Evolutionary conservation across 2,329 filamentous ascomycete species (phyloP).

Genomic region (Fusarium mexicanum): DNA sequence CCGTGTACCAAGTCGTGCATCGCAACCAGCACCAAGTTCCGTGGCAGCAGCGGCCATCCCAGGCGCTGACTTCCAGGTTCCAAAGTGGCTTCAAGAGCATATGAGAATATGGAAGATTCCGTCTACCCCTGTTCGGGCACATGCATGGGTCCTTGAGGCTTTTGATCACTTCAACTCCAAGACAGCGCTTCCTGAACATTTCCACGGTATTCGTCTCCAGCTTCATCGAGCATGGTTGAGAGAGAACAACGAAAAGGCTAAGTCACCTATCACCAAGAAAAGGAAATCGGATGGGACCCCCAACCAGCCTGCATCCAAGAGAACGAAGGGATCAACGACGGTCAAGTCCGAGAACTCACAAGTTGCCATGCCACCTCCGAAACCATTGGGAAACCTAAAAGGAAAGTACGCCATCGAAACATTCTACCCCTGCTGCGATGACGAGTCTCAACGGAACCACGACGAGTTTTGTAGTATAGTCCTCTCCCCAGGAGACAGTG

Average conservation of each 20-base stretch:
- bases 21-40: background rate
- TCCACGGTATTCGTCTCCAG: background rate
- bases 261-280: accelerated
- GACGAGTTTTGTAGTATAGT: background rate
- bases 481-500: background rate
- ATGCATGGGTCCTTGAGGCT: background rate
- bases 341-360: background rate
- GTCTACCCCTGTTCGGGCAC: background rate
- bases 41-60: too few species aligned
- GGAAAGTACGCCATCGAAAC: background rate
- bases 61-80: background rate
- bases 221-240: background rate
- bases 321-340: accelerated
- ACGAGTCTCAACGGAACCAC: background rate
- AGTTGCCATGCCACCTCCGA: background rate
- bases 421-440: background rate
- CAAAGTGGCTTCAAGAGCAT: background rate
- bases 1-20: background rate
- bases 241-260: background rate
- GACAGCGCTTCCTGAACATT: background rate
- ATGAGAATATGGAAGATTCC: background rate
- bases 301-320: background rate
- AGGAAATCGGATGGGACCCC: background rate
- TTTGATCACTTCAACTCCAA: background rate
- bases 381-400: background rate